Evolutionary conservation across 2,329 filamentous ascomycete species (phyloP).

Genomic region (Monosporascus cannonballus): DNA sequence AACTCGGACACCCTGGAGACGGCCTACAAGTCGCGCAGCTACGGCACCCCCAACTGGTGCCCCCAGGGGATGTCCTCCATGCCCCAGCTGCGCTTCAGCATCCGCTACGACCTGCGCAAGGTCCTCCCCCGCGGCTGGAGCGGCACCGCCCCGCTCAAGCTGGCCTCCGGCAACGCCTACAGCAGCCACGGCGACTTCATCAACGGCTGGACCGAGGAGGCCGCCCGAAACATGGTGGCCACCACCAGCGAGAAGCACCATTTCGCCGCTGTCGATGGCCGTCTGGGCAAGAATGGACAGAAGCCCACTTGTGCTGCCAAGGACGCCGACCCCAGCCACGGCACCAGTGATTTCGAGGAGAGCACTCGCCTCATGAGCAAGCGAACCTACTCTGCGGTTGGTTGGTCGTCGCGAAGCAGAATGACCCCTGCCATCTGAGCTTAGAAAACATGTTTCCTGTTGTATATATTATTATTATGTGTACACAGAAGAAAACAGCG

Average conservation of each 20-base stretch:
- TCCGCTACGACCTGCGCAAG: conserved; percentile 36
- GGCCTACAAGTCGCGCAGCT: conserved; percentile 21
- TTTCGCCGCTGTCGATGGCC: conserved; percentile 29
- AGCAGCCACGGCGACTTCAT: conserved; percentile 41
- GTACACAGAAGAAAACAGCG: too few relatives aligned
- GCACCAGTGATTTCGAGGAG: conserved; percentile 33
- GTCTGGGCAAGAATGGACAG: conserved; percentile 23
- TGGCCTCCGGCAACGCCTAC: conserved; percentile 31
- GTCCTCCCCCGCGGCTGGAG: conserved; percentile 33
- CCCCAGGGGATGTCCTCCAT: conserved; percentile 34
- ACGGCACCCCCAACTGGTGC: conserved; percentile 30
- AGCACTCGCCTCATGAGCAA: conserved; percentile 19
- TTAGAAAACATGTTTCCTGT: too few relatives aligned
- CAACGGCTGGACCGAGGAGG: conserved; percentile 37
- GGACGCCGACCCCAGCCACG: conserved; percentile 34
- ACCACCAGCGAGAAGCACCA: conserved; percentile 21
- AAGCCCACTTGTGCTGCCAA: conserved; percentile 26
- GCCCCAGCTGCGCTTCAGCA: conserved; percentile 37
- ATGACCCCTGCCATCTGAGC: too few relatives aligned
- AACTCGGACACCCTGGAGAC: conserved; percentile 21
- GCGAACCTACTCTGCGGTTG: too few relatives aligned
- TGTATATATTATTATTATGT: too few relatives aligned
- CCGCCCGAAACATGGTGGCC: conserved; percentile 33
- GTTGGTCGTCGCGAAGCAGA: too few relatives aligned
- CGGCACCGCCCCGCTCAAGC: conserved; percentile 32